Evolutionary conservation across 1,139 yeast species (phyloP), one percentile per base, ranked within the genome.

Genomic region (Debaryomycetaceae sp.): DNA sequence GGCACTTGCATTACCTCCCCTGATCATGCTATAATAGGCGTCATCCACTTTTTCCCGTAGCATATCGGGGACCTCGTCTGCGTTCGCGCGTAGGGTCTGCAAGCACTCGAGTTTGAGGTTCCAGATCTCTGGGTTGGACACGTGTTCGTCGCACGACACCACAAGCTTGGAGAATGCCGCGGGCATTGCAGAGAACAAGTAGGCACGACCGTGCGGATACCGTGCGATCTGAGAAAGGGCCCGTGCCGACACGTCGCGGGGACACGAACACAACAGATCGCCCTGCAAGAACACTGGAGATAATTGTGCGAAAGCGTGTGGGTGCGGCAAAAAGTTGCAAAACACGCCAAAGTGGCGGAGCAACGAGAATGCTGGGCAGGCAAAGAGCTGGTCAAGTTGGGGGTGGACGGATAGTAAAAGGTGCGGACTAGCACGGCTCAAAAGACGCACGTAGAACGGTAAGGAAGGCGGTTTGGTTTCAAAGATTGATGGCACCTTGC

Each of bases 261-360:
- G 10, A 7, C 6, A 18, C 8, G 8, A 6, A 10, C 20, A 18
- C 8, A 18, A 10, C 6, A 7, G 20, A 18, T 18, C 10, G 6
- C 8, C 20, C 20, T 44, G 37, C 22, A 60, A 39, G 8, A 41
- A 43, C 8, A 31, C 27, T 1, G 31, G 27, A 1, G 38, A 30
- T 4, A 58, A 32, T 15, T 31, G 28, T 2, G 29, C 23, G 32
- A 61, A 60, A 4, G 49, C 30, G 0, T 28, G 22, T 11, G 40
- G 29, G 6, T 43, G 43, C 5, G 39, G 44, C 4, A 56, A 38
- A 15, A 56, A 32, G 30, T 58, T 58, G 25, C 58, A 38, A 3
- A 61, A 38, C 13, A 59, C 49, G 2, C 52, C 40, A 26, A 58
- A 52, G 33, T 47, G 56, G 32, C 38, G 41, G 19, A 45, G 34